These are phyloP conservation scores for Acer saccharum DNA, from an alignment of 345 rosid species.

Conservation along the genomic window DNA sequence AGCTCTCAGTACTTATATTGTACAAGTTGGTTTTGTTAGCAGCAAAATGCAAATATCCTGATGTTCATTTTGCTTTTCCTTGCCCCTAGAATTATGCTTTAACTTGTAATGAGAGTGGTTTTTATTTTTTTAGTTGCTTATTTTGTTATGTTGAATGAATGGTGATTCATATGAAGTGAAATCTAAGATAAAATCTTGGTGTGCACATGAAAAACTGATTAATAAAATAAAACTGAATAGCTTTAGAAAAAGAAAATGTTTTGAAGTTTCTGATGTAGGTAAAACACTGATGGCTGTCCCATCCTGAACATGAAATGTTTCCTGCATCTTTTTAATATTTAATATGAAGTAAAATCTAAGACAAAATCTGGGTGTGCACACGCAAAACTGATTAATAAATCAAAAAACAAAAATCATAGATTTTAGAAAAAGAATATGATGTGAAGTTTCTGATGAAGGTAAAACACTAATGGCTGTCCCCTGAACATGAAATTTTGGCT, in stretches of 20 bases:
- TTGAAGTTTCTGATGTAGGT: background rate
- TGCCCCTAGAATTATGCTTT: background rate
- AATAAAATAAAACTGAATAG: background rate
- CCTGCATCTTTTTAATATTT: background rate
- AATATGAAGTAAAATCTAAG: background rate
- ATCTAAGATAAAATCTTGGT: background rate
- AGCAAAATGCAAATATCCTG: background rate
- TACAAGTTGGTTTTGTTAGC: background rate
- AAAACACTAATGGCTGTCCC: too few species aligned
- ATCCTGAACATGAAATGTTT: background rate
- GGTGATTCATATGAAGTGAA: background rate
- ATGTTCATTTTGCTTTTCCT: background rate
- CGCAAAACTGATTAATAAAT: background rate
- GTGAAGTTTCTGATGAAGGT: background rate
- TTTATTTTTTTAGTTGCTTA: conserved; percentile 8
- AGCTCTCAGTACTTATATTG: background rate
- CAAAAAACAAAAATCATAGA: background rate
- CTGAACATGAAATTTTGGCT: background rate
- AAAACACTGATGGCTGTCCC: background rate
- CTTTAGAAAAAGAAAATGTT: background rate
- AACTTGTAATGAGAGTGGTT: background rate
- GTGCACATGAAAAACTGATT: background rate
- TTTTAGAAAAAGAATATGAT: background rate
- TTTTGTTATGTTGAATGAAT: background rate
- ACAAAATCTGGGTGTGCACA: background rate